phyloP scores from a whole-genome alignment of 2,329 filamentous ascomycete genomes.

The Cryphonectria japonica region DNA sequence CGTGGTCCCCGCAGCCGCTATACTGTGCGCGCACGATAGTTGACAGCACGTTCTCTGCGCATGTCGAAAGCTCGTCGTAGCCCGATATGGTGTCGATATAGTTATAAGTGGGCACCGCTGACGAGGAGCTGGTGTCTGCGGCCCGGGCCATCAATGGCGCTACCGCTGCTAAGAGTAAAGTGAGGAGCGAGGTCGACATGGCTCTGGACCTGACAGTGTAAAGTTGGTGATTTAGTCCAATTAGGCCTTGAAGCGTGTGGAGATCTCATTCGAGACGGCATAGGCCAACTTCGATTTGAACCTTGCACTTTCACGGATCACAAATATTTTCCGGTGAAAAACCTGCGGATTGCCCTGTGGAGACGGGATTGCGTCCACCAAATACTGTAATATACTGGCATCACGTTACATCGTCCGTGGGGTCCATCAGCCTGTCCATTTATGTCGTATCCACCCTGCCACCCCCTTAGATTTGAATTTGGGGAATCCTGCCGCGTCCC shows the following conservation, averaged over 20 bases:
- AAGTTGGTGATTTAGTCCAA: neutral
- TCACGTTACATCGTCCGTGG: neutral
- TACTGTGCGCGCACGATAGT: constrained; percentile 29
- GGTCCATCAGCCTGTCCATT: neutral
- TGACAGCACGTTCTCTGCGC: constrained; percentile 29
- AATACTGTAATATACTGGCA: neutral
- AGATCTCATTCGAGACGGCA: neutral
- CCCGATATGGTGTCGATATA: constrained; percentile 25
- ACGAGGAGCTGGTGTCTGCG: neutral
- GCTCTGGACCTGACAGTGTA: neutral
- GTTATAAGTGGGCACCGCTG: constrained; percentile 6
- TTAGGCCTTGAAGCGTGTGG: neutral
- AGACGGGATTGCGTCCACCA: neutral
- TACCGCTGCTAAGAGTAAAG: neutral
- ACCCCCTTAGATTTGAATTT: neutral
- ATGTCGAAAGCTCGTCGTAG: constrained; percentile 27
- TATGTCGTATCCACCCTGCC: neutral
- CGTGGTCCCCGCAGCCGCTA: constrained; percentile 30
- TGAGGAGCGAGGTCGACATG: neutral
- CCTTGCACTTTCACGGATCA: neutral
- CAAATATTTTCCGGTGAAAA: neutral
- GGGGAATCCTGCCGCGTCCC: neutral
- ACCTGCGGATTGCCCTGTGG: neutral
- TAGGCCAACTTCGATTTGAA: neutral
- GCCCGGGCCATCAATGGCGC: neutral